Evolutionary conservation across 208 protist genomes (phyloP), one percentile per base, ranked within the genome.

Genomic region (Porcisia deanei): DNA sequence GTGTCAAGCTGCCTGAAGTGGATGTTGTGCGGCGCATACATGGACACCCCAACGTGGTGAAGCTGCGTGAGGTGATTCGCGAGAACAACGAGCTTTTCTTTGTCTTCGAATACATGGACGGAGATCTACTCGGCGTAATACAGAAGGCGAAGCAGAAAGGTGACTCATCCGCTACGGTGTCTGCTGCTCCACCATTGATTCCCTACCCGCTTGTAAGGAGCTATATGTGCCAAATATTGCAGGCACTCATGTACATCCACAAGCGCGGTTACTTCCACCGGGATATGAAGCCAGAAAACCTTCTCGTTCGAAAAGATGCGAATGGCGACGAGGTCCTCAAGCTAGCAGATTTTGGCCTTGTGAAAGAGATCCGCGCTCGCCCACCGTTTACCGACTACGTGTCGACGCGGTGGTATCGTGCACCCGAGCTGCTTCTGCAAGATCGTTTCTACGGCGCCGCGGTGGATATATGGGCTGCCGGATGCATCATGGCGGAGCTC

Each of bases 281-380:
- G 20, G 98, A 99, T 75, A 83, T 99, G 66, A 99, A 99, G 81
- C 99, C 99, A 34, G 99, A 99, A 86, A 99, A 99, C 85, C 85
- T 99, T 16, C 91, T 99, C n/a, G 72, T 77, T 70, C 90, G 91
- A 22, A 82, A 78, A n/a, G 39, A 93, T 47, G 73, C 84, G 6
- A 71, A 87, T 65, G 83, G 93, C 1, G 85, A 85, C n/a, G 97
- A 99, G 37, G 75, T 92, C 52, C 69, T 99, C 9, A 99, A 99
- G 86, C 81, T 99, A 1, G 98, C 96, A 1, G 97, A 99, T 80
- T 98, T 97, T 85, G 95, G 95, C 4, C 86, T 98, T 0, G 91
- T 78, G 41, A 82, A 82, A 52, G 73, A 82, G 68, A 82, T 78
- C 10, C 73, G 67, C 16, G 80, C 86, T 12, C 85, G 90, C 3